A percentile compares a stretch with the other conserved stretches of the same genome.
These are phyloP conservation scores for Raphanus hybrid DNA, from an alignment of 441 rosid species.

Conservation along the genomic window DNA sequence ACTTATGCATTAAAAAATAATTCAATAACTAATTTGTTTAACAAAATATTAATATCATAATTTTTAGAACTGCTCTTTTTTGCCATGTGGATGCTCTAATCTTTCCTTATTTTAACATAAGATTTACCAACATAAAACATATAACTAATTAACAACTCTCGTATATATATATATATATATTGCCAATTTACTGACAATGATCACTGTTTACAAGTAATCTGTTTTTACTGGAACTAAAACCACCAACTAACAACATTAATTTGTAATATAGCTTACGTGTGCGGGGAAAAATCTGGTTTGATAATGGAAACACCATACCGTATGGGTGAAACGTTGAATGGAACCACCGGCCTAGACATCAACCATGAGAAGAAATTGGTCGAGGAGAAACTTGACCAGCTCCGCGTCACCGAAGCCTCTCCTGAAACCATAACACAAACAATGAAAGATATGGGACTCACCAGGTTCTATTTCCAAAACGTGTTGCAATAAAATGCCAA, in stretches of 20 bases:
- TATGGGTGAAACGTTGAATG: constrained; percentile 73
- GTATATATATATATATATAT: no score
- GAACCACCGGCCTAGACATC: constrained; percentile 60
- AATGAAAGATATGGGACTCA: constrained; percentile 67
- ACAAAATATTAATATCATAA: no score
- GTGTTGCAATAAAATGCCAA: neutral
- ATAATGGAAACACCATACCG: constrained; percentile 55
- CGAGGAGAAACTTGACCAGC: constrained; percentile 51
- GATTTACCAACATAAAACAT: neutral
- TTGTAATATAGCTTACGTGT: constrained; percentile 67
- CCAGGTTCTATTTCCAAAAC: constrained; percentile 47
- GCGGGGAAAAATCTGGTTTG: constrained; percentile 73
- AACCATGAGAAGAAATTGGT: constrained; percentile 52
- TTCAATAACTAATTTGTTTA: no score
- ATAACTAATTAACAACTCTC: neutral
- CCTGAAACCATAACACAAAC: constrained; percentile 46
- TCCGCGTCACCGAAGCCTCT: constrained; percentile 50
- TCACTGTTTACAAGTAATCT: neutral
- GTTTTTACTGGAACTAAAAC: constrained; percentile 39
- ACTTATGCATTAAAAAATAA: no score
- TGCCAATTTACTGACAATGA: neutral
- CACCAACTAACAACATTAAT: constrained; percentile 6
- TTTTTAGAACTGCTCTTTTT: no score
- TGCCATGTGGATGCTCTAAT: no score
- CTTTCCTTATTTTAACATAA: no score